Conservation (phyloP, 2,329 filamentous ascomycete species). For the Colletotrichum filicis region DNA sequence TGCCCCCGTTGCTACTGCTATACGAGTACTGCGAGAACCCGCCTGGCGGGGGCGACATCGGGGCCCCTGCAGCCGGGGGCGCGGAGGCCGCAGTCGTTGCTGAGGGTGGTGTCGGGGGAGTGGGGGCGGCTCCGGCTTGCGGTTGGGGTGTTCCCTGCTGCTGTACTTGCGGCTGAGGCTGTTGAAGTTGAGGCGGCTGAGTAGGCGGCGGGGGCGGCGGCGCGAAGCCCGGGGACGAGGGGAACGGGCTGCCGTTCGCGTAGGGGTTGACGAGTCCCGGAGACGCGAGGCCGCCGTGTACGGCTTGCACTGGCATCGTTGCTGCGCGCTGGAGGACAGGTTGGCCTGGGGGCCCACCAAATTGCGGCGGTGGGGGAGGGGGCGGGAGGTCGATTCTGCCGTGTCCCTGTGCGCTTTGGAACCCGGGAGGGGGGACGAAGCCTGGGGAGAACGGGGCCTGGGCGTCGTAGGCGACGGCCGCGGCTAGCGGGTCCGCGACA, state of each 20-base stretch:
- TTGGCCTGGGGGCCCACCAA: conserved; percentile 50
- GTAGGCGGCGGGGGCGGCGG: conserved; percentile 46
- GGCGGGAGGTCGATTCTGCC: conserved; percentile 40
- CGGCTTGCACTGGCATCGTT: conserved; percentile 56
- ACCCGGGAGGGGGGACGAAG: conserved; percentile 58
- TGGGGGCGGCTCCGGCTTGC: conserved; percentile 39
- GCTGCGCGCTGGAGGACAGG: conserved; percentile 58
- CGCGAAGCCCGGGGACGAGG: conserved; percentile 56
- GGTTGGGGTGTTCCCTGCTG: conserved; percentile 36
- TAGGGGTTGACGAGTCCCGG: conserved; percentile 56
- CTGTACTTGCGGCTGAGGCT: conserved; percentile 35
- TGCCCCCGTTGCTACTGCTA: conserved; percentile 38
- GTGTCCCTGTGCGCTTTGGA: conserved; percentile 53
- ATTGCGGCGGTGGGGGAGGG: conserved; percentile 51
- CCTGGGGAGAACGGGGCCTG: conserved; percentile 63
- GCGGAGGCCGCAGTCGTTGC: conserved; percentile 45
- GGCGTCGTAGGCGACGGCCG: conserved; percentile 67
- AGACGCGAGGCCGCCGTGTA: conserved; percentile 48
- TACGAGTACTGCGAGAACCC: conserved; percentile 68
- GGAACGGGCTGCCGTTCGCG: conserved; percentile 56
- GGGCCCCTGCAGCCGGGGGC: background rate
- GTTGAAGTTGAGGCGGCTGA: conserved; percentile 30
- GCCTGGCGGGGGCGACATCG: conserved; percentile 52
- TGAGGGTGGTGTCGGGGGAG: conserved; percentile 40
- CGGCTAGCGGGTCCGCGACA: conserved; percentile 66